Conservation (phyloP, 176 grass and related monocot species). For the Aechmea fasciata region DNA sequence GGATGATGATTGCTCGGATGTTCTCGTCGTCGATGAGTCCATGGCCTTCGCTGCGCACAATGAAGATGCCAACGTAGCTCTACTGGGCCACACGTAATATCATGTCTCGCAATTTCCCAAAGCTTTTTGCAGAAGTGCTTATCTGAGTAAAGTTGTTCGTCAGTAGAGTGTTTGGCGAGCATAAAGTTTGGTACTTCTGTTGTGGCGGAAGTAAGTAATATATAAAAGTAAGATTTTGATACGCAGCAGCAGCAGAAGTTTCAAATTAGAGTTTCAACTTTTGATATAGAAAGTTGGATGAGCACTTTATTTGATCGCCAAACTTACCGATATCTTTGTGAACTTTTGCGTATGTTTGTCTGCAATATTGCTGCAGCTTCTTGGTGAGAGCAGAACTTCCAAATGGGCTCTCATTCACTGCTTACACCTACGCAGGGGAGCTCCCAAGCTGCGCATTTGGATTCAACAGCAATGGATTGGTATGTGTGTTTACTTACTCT, state of each 20-base stretch:
- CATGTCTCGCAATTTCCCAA: constrained; percentile 3
- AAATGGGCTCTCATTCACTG: constrained; percentile 57
- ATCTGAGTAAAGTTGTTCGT: too few relatives aligned
- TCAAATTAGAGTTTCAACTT: too few relatives aligned
- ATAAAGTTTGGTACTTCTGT: too few relatives aligned
- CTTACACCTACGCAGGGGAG: constrained; percentile 72
- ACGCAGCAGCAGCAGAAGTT: too few relatives aligned
- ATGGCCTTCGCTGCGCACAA: constrained; percentile 66
- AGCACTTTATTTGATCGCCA: not conserved
- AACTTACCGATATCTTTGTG: not conserved
- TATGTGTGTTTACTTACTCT: not conserved
- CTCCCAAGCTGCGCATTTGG: constrained; percentile 85
- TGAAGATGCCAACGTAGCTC: constrained; percentile 56
- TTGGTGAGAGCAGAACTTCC: constrained; percentile 43
- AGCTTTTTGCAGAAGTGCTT: not conserved
- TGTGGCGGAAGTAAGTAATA: too few relatives aligned
- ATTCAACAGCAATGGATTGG: constrained; percentile 75
- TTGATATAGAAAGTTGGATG: not conserved
- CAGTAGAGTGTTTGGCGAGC: too few relatives aligned
- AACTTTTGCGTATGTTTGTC: not conserved
- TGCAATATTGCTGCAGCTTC: constrained; percentile 35
- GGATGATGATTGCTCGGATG: constrained; percentile 61
- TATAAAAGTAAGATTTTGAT: too few relatives aligned
- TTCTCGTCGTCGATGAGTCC: constrained; percentile 50
- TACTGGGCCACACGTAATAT: constrained; percentile 69